Percentiles rank a stretch among this genome's conserved stretches.
phyloP scores from a whole-genome alignment of 1,284 basidiomycete genomes.

The Leccinum variabile region DNA sequence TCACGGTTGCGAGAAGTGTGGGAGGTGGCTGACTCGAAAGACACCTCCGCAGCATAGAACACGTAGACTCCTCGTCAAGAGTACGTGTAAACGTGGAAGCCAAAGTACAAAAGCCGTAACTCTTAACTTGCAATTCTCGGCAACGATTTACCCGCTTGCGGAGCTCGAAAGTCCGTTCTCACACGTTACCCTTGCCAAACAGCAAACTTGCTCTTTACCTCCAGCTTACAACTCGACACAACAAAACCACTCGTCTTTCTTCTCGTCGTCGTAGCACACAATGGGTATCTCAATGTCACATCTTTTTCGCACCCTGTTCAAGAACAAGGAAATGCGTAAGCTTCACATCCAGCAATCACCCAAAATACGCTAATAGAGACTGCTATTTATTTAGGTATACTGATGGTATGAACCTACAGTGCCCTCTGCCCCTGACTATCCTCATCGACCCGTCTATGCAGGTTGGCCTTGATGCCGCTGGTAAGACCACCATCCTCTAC shows the following conservation, averaged over 20 bases:
- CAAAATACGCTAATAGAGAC: conserved; percentile 40
- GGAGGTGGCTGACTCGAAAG: not conserved
- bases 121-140: not conserved
- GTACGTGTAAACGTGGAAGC: conserved; percentile 12
- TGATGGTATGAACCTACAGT: conserved; percentile 53
- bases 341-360: conserved; percentile 33
- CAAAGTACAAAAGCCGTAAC: not conserved
- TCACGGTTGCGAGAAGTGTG: conserved; percentile 1
- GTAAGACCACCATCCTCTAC: conserved; percentile 98
- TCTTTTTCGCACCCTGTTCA: conserved; percentile 86
- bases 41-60: conserved; percentile 13
- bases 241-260: conserved; percentile 33
- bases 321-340: conserved; percentile 99
- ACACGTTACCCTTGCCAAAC: conserved; percentile 34
- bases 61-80: conserved; percentile 19
- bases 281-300: conserved; percentile 89
- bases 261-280: conserved; percentile 38
- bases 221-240: conserved; percentile 37
- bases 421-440: conserved; percentile 14
- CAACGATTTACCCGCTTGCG: conserved; percentile 26
- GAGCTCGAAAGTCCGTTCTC: conserved; percentile 38
- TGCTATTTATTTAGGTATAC: conserved; percentile 54
- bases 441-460: conserved; percentile 30
- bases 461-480: conserved; percentile 96
- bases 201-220: conserved; percentile 39